Evolutionary conservation across 768 basidiomycete genomes (phyloP), one percentile per base, ranked within the genome.

Genomic region (Lyophyllum atratum): DNA sequence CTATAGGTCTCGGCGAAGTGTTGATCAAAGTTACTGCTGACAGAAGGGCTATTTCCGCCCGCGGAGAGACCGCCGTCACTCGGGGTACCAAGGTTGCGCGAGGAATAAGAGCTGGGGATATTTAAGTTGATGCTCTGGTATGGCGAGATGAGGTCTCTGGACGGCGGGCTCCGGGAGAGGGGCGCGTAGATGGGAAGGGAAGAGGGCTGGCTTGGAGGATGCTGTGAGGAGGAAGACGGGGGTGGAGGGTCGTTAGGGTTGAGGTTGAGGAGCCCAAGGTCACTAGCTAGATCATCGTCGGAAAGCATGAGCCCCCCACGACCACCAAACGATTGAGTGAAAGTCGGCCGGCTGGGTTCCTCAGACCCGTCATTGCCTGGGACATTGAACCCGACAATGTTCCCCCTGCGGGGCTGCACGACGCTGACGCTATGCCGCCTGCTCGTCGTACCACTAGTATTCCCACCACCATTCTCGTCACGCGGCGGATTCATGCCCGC

Each of bases 371-470:
- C 81, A 17, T 62, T 69, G 1, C 79, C 82, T 0, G 86, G 82
- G 1, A 80, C 85, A 59, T 81, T 85, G 71, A 91, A 91, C 2
- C 89, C 89, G 14, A 88, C 82, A 48, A 87, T 75, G 53, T 82
- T 83, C 4, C 84, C 76, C 47, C 87, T 73, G 4, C 87, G 78
- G 0, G 90, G 89, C 67, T 90, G 92, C 12, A 92, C 89, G 64
- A 92, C 84, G 59, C 87, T 89, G 62, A 93, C 91, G 56, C 89
- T 92, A 61, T 93, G 92, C 19, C 92, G 76, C 34, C 92, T 75
- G 62, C 90, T 92, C 7, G 92, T 92, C 4, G 90, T 89, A 2
- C 91, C 92, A 63, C 91, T 93, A 0, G 90, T 93, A 0, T 86
- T 87, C 15, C 77, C 77, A 33, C 77, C 77, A 6, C 83, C 85